A percentile compares a stretch with the other conserved stretches of the same genome.
Conservation (phyloP, 768 basidiomycete genomes). For the Rhodotorula taiwanensis region DNA sequence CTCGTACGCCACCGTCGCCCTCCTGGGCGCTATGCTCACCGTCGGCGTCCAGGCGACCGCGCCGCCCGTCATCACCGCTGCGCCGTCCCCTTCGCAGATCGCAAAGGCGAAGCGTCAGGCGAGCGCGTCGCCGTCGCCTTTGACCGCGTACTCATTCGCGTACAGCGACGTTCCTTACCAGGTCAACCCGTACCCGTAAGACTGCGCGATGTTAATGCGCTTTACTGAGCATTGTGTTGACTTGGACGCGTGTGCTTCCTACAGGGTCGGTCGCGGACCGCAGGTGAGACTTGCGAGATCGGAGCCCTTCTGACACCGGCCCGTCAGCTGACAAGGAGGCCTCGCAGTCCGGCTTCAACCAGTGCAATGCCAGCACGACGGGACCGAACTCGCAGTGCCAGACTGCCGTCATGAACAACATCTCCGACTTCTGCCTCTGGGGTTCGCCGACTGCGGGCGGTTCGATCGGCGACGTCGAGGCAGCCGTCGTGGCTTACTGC, state of each 20-base stretch:
- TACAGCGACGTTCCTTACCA: conserved; percentile 18
- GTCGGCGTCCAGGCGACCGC: not conserved
- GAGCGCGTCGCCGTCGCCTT: not conserved
- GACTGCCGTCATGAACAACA: conserved; percentile 20
- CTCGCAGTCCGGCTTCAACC: conserved; percentile 20
- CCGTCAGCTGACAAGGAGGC: too few relatives aligned
- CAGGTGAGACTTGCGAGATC: conserved; percentile 2
- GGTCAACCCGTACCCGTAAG: conserved; percentile 31
- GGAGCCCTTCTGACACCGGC: not conserved
- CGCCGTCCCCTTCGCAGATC: conserved; percentile 13
- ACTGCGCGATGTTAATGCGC: not conserved
- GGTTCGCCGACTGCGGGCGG: not conserved
- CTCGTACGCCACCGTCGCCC: too few relatives aligned
- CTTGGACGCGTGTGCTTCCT: too few relatives aligned
- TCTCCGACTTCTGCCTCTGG: conserved; percentile 37
- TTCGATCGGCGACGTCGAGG: conserved; percentile 29
- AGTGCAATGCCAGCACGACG: conserved; percentile 29
- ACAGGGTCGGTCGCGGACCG: conserved; percentile 14
- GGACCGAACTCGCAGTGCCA: conserved; percentile 31
- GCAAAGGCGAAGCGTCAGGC: conserved; percentile 19
- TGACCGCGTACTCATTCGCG: conserved; percentile 29
- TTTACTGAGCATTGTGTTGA: too few relatives aligned
- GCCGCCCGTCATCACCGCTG: conserved; percentile 15
- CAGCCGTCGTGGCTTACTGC: conserved; percentile 41
- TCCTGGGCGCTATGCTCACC: too few relatives aligned